Base-by-base conservation (phyloP, 805 yeast species). In the Schwanniomyces sp. region DNA sequence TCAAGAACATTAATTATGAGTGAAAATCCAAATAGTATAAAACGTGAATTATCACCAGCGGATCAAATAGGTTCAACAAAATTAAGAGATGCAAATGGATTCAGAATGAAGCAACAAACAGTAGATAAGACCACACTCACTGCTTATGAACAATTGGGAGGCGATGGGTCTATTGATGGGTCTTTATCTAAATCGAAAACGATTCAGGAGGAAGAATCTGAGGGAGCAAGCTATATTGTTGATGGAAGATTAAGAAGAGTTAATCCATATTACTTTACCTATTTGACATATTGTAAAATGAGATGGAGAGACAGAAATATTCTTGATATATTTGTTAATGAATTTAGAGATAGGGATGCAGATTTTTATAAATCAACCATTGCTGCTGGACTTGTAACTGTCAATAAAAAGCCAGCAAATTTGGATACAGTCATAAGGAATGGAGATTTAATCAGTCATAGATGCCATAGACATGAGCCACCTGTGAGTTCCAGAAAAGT, bases 271-370 rank as follows among this genome's bases (percentile, higher is more conserved):
- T 87, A 76, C 59, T 92, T 81, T 72, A 91, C 96, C 0, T 92
- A 94, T 61, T 74, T 89, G 66, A 94, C 99, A 0, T 88, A 85
- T 61, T 91, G 97, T 66, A 94, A 94, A 65, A 69, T 78, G 61
- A 75, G 99, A 59, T 94, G 99, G 99, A 77, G 92, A 55, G 91
- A 86, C 56, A 72, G 89, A n/a, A 82, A 82, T 17, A 65, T 94
- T 29, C 53, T 90, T 4, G 97, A 94, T 47, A 82, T 94, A 2
- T 94, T 95, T 59, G 70, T 82, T 4, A 77, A 77, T 30, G 99
- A 94, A 64, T 94, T 95, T 61, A 72, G 99, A 49, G 94, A 91
- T 57, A 74, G 86, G 48, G 82, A 84, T 10, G 79, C 79, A 34
- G 78, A 74, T 8, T 86, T 87, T 62, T 92, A 92, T 66, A 63